Evolutionary conservation across 2,329 filamentous ascomycete species (phyloP).

Genomic region (Xylariaceae sp.): DNA sequence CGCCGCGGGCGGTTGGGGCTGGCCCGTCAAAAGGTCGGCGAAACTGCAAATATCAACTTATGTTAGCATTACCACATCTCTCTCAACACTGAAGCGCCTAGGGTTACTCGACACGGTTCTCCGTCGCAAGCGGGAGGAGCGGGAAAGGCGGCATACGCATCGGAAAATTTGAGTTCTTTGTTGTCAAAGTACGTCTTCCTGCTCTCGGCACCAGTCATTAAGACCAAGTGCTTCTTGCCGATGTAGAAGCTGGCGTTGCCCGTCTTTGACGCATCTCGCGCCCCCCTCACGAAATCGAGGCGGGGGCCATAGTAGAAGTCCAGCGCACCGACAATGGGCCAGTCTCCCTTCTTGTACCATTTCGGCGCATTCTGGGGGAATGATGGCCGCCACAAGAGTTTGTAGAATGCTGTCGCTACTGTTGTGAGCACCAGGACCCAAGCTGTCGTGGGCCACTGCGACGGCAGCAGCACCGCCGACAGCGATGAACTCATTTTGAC

Average conservation of each 20-base stretch:
- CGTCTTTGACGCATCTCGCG: slow-evolving; percentile 29
- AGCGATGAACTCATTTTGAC: slow-evolving; percentile 8
- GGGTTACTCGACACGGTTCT: background rate
- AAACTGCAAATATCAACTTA: slow-evolving; percentile 12
- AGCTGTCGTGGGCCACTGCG: slow-evolving; percentile 21
- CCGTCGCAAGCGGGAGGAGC: background rate
- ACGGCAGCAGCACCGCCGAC: slow-evolving; percentile 6
- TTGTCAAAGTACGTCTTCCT: slow-evolving; percentile 44
- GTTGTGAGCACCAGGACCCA: slow-evolving; percentile 23
- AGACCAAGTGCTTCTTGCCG: slow-evolving; percentile 41
- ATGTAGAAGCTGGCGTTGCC: slow-evolving; percentile 47
- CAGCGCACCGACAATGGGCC: slow-evolving; percentile 38
- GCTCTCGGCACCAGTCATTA: slow-evolving; percentile 37
- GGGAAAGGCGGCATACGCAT: slow-evolving; percentile 34
- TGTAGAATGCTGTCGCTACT: slow-evolving; percentile 15
- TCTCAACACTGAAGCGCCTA: background rate
- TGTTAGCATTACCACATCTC: background rate
- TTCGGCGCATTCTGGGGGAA: slow-evolving; percentile 26
- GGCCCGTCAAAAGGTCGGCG: slow-evolving; percentile 23
- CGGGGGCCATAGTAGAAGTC: slow-evolving; percentile 39
- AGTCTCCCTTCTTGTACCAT: slow-evolving; percentile 25
- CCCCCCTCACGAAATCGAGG: slow-evolving; percentile 37
- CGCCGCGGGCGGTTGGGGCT: slow-evolving; percentile 12
- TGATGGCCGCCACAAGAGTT: slow-evolving; percentile 23
- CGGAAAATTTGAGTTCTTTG: slow-evolving; percentile 37